Evolutionary conservation across 495 filamentous ascomycete species (phyloP).

Genomic region (Melanomma pulvis-pyrius): DNA sequence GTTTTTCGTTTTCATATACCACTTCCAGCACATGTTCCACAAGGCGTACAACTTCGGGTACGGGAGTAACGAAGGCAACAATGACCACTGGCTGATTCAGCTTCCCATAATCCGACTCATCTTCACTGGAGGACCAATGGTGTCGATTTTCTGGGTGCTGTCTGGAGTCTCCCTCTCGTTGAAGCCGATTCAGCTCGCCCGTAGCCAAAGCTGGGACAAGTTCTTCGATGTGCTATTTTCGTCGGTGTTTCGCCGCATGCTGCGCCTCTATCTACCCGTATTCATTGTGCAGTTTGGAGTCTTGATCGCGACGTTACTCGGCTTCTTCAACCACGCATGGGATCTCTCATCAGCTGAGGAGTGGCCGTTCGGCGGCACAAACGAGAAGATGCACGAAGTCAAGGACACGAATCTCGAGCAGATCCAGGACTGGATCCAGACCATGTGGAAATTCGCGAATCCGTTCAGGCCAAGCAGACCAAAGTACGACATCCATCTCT

Average conservation of each 20-base stretch:
- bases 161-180: slow-evolving; percentile 70
- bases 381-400: slow-evolving; percentile 54
- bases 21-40: slow-evolving; percentile 57
- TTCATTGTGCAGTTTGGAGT: slow-evolving; percentile 60
- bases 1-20: slow-evolving; percentile 58
- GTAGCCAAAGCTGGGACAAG: slow-evolving; percentile 55
- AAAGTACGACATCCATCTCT: slow-evolving; percentile 51
- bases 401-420: slow-evolving; percentile 51
- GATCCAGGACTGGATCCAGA: slow-evolving; percentile 20
- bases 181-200: slow-evolving; percentile 64
- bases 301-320: slow-evolving; percentile 56
- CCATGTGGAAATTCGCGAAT: slow-evolving; percentile 17
- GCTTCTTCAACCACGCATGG: slow-evolving; percentile 53
- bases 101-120: slow-evolving; percentile 65
- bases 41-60: slow-evolving; percentile 53
- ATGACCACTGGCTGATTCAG: slow-evolving; percentile 56
- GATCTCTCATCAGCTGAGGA: slow-evolving; percentile 16
- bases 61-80: slow-evolving; percentile 50
- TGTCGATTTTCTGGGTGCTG: slow-evolving; percentile 74
- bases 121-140: slow-evolving; percentile 69
- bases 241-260: slow-evolving; percentile 64
- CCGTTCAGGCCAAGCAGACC: slow-evolving; percentile 21
- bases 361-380: slow-evolving; percentile 42
- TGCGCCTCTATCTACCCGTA: slow-evolving; percentile 67
- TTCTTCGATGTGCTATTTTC: slow-evolving; percentile 57